Evolutionary conservation across 345 rosid genomes (phyloP).

Genomic region (Hypericum perforatum): DNA sequence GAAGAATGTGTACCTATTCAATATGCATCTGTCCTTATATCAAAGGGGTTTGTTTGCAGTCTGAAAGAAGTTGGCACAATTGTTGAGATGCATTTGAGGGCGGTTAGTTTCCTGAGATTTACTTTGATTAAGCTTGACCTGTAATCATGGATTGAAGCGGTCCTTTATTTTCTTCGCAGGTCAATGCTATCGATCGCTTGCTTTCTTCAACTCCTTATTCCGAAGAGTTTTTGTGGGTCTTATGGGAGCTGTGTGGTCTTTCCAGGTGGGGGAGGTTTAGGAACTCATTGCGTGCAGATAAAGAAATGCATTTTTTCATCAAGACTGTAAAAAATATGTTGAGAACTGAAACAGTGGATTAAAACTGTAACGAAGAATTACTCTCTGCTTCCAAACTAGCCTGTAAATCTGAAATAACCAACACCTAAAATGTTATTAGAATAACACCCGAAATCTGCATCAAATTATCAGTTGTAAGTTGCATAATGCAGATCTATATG

Average conservation of each 20-base stretch:
- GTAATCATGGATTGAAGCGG: background rate
- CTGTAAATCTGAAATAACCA: too few species aligned
- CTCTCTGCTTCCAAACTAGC: too few species aligned
- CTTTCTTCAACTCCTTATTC: constrained; percentile 62
- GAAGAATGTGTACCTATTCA: constrained; percentile 91
- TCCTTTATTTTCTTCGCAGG: constrained; percentile 33
- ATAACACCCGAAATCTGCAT: too few species aligned
- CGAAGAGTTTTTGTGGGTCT: constrained; percentile 91
- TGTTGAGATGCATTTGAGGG: constrained; percentile 85
- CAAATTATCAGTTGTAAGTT: too few species aligned
- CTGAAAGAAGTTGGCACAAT: constrained; percentile 70
- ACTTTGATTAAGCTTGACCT: too few species aligned
- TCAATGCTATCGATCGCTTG: constrained; percentile 76
- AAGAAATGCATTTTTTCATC: too few species aligned
- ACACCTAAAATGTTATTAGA: too few species aligned
- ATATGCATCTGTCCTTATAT: constrained; percentile 62
- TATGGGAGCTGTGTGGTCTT: constrained; percentile 93
- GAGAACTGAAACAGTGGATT: too few species aligned
- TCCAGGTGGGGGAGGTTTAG: constrained; percentile 43
- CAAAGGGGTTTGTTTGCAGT: constrained; percentile 89
- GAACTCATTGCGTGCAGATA: constrained; percentile 1
- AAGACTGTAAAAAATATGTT: too few species aligned
- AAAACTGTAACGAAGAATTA: too few species aligned
- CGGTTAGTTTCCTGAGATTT: constrained; percentile 47
- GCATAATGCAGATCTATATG: background rate